Evolutionary conservation across 192 early-diverging fungal genomes (phyloP).

Genomic region (Backusella psychrophila): DNA sequence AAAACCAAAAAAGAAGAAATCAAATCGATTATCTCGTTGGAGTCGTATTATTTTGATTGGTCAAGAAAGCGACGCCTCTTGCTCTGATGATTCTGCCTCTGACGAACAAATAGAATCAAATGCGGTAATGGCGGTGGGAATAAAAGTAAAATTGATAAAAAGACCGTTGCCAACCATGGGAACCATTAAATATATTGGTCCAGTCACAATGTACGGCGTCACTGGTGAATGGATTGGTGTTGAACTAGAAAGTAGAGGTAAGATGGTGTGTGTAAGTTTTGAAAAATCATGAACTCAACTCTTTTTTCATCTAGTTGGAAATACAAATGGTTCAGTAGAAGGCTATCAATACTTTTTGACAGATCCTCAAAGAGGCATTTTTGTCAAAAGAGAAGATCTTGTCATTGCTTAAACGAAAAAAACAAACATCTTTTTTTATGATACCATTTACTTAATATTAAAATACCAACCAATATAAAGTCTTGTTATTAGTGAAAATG

Average conservation of each 20-base stretch:
- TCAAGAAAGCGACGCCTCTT: neutral
- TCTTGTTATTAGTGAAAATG: too few relatives aligned
- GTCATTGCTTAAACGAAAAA: neutral
- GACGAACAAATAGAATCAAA: neutral
- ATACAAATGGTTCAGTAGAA: conserved; percentile 27
- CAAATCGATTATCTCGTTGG: conserved; percentile 10
- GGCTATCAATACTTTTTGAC: conserved; percentile 34
- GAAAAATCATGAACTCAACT: neutral
- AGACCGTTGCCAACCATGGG: conserved; percentile 30
- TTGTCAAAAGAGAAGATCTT: conserved; percentile 26
- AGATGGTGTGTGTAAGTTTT: neutral
- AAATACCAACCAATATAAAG: neutral
- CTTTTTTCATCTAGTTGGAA: conserved; percentile 22
- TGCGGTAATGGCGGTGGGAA: neutral
- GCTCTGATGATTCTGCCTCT: neutral
- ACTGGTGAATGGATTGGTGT: conserved; percentile 23
- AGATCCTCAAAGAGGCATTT: conserved; percentile 34
- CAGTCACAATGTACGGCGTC: neutral
- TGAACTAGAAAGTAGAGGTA: conserved; percentile 36
- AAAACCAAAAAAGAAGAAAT: neutral
- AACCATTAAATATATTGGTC: conserved; percentile 30
- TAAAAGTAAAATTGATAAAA: conserved; percentile 25
- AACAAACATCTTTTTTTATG: neutral
- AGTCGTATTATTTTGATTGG: conserved; percentile 15
- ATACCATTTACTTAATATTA: neutral